Evolutionary conservation across 2,329 filamentous ascomycete genomes (phyloP).

Genomic region (Alternaria rosae): DNA sequence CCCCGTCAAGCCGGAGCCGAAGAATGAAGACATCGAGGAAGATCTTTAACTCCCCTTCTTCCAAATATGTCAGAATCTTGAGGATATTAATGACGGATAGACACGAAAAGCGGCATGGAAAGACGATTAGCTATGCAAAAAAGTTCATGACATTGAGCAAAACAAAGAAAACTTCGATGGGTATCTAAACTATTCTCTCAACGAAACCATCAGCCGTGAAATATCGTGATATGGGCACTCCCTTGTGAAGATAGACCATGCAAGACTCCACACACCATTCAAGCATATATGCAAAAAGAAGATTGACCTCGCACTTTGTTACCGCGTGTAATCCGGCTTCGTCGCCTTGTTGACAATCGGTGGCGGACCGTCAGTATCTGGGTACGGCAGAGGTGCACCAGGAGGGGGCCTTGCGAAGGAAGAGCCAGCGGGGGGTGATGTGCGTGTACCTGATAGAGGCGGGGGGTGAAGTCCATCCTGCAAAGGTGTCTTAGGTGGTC

Average conservation of each 20-base stretch:
- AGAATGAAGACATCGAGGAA: background rate
- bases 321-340: constrained; percentile 72
- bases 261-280: background rate
- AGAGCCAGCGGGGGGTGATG: constrained; percentile 36
- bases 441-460: constrained; percentile 25
- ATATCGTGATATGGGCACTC: background rate
- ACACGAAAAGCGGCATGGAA: background rate
- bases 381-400: constrained; percentile 72
- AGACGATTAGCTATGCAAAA: background rate
- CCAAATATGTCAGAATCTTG: too few relatives aligned
- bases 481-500: constrained; percentile 52
- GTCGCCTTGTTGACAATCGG: constrained; percentile 84
- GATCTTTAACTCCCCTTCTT: too few relatives aligned
- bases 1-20: constrained; percentile 5
- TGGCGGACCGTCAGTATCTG: constrained; percentile 79
- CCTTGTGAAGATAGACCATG: background rate
- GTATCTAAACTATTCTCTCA: constrained; percentile 23
- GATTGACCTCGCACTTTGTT: background rate
- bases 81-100: too few relatives aligned
- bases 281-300: constrained; percentile 1
- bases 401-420: constrained; percentile 41
- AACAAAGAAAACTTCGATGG: constrained; percentile 19
- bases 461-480: constrained; percentile 32
- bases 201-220: constrained; percentile 1
- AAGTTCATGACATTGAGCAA: background rate